Evolutionary conservation across 371 early-diverging fungal genomes (phyloP).

Genomic region (Enterocytospora artemiae): DNA sequence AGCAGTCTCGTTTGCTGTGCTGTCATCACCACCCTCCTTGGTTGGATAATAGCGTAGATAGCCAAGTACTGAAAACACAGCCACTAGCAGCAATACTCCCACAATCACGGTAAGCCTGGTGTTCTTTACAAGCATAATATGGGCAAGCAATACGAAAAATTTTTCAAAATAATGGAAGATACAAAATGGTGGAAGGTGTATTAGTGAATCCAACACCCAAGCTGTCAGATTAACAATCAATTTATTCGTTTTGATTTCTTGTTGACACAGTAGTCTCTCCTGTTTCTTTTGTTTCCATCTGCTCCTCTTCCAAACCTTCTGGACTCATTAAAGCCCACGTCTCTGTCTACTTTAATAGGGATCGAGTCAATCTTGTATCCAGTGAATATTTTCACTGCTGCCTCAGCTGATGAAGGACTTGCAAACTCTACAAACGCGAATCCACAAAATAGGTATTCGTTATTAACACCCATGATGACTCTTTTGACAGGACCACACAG

Average conservation of each 20-base stretch:
- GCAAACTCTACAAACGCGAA: conserved; percentile 57
- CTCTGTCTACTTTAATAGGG: conserved; percentile 52
- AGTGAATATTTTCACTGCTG: conserved; percentile 30
- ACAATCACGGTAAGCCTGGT: too few species aligned
- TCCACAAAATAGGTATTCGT: conserved; percentile 48
- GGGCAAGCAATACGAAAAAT: too few species aligned
- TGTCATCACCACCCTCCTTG: too few species aligned
- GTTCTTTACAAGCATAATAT: too few species aligned
- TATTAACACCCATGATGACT: conserved; percentile 57
- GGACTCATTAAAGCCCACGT: conserved; percentile 56
- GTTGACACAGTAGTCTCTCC: conserved; percentile 21
- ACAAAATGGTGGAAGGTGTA: too few species aligned
- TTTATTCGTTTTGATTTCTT: neutral
- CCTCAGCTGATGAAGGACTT: conserved; percentile 18
- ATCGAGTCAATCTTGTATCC: conserved; percentile 37
- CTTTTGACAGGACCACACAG: conserved; percentile 48
- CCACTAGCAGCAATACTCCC: too few species aligned
- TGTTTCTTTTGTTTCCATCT: conserved; percentile 44
- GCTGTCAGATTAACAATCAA: too few species aligned
- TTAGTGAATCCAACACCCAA: too few species aligned
- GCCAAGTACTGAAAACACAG: too few species aligned
- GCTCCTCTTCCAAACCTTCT: conserved; percentile 58
- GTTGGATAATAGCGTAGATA: too few species aligned
- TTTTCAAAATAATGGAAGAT: too few species aligned
- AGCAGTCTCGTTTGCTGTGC: too few species aligned